Evolutionary conservation across 768 basidiomycete species (phyloP), one percentile per base, ranked within the genome.

Genomic region (Candolleomyces aberdarensis): DNA sequence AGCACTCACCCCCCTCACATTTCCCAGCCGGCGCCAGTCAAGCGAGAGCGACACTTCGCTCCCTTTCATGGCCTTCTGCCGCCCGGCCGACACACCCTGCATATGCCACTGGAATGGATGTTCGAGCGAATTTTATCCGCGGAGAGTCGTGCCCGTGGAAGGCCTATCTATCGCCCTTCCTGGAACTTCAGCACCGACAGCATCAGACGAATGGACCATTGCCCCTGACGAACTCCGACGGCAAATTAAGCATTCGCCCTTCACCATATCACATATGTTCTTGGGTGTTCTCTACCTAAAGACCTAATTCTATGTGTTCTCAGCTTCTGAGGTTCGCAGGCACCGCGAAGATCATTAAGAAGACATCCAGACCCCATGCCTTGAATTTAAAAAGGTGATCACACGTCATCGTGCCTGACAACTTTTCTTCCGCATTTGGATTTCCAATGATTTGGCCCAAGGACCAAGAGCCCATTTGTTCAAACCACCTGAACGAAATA

Each of bases 241-340:
- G 15, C 19, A 17, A 46, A 17, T 46, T 46, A 46, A 46, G 44
- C 44, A 41, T 43, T 56, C 15, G 40, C 19, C 13, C 40, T 56
- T 56, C 54, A 56, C 54, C 14, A 8, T 56, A 56, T 56, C 54
- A 56, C 54, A 43, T 8, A 32, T 53, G 29, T 50, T 26, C 26
- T 26, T 26, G 11, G 52, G 52, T 32, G 10, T 39, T 26, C 32
- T 53, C 52, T 26, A 26, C 32, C 5, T 9, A 5, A n/a, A 32
- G 26, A 15, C 52, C 31, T 53, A 31, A 36, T 41, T 56, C 40
- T 2, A 36, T 36, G 36, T 36, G 36, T 36, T 36, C 36, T 36
- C 36, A 36, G 36, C 49, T 51, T 51, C 49, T 29, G 14, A 14
- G 20, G 22, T 51, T 51, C 49, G 49, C 49, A 51, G 49, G 49